Base-by-base conservation (phyloP, 371 early-diverging fungal genomes). In the Mortierella sp. region DNA sequence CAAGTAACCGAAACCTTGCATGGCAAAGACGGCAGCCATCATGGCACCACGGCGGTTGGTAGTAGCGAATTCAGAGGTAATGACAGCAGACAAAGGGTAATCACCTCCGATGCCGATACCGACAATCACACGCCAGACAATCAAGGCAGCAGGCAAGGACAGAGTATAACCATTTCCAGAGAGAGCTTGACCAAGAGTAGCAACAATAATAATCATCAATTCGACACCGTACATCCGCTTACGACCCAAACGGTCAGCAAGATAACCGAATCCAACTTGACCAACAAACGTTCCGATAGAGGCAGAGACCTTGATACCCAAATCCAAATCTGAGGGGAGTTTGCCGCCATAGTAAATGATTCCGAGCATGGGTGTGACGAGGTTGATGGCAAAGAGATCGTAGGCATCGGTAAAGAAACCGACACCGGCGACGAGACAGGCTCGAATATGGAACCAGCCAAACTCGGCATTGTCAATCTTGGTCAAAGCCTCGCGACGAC, bases 1-100 rank as follows among this genome's bases (percentile, higher is more conserved):
- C 58, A 97, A 81, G 71, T 94, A 92, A 45, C 97, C 97, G 62
- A 96, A 85, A 48, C 96, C 97, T 82, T 96, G 96, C 95, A 96
- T 96, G 59, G 95, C 89, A 84, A 96, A 97, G 45, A 96, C 94
- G 18, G 92, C 85, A 9, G 92, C 89, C 88, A 89, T 87, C 88
- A 90, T 89, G 82, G 85, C 85, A 80, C 91, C 91, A 72, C 90
- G 86, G 29, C 86, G 86, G 64, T 89, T 87, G 64, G 89, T 84
- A 28, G 89, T 80, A 44, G 96, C 93, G 84, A 93, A 95, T 83
- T 97, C 97, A 53, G 95, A 92, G 18, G 95, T 93, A 66, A 97
- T 93, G 56, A 90, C 84, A 48, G 95, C 95, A n/a, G 93, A 91
- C 79, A 93, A 84, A 1, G 94, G 95, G 69, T 94, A 94, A 75